These are phyloP conservation scores for Gracilariopsis chorda DNA, from an alignment of 23 red algal genomes.

Conservation along the genomic window DNA sequence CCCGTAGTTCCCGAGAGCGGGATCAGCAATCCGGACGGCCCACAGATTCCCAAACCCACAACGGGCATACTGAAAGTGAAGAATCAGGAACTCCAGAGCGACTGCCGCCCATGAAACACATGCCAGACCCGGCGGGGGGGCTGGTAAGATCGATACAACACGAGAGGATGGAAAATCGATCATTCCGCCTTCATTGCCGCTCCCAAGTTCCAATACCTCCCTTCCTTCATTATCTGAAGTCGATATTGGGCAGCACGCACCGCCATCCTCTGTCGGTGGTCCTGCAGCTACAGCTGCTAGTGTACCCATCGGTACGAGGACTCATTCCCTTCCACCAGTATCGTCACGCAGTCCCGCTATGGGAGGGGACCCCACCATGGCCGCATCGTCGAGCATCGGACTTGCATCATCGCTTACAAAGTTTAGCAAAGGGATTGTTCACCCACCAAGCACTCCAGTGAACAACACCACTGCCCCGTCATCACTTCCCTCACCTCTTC, in stretches of 20 bases:
- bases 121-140: background rate
- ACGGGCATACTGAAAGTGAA: background rate
- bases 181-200: background rate
- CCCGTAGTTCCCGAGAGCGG: too few relatives aligned
- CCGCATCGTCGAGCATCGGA: background rate
- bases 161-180: background rate
- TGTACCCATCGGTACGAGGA: background rate
- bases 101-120: background rate
- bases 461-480: conserved; percentile 11
- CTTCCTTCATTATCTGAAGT: background rate
- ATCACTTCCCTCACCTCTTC: conserved; percentile 42
- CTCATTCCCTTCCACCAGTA: conserved; percentile 5
- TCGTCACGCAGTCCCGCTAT: background rate
- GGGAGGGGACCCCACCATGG: background rate
- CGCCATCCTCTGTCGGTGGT: background rate
- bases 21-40: background rate
- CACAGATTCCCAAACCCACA: background rate
- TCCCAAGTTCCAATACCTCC: background rate
- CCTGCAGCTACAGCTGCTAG: background rate
- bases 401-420: conserved; percentile 32
- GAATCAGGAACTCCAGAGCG: background rate
- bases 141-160: background rate
- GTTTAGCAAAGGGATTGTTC: conserved; percentile 32
- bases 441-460: conserved; percentile 3
- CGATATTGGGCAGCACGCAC: background rate